Evolutionary conservation across 176 grass and related monocot species (phyloP).

Genomic region (Pontederia crassipes): DNA sequence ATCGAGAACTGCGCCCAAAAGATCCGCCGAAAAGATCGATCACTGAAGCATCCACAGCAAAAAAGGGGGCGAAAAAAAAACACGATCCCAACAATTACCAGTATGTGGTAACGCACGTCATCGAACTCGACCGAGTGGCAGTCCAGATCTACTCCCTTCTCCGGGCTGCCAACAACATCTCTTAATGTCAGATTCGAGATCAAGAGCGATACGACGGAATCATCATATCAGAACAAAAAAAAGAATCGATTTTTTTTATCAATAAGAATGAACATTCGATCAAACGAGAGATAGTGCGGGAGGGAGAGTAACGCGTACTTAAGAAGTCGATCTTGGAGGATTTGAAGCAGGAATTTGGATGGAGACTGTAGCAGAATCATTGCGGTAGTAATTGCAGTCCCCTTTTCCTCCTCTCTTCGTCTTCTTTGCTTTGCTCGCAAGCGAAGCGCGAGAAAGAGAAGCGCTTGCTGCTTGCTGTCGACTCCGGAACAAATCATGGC

Average conservation of each 20-base stretch:
- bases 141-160: conserved; percentile 88
- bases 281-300: not conserved
- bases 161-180: conserved; percentile 31
- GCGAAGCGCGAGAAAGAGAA: not conserved
- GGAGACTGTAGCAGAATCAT: conserved; percentile 98
- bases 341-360: conserved; percentile 94
- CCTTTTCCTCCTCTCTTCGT: conserved; percentile 10
- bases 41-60: not conserved
- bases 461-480: too few species aligned
- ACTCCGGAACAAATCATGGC: too few species aligned
- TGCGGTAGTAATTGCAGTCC: conserved; percentile 5
- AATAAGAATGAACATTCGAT: not conserved
- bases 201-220: not conserved
- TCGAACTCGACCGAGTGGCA: conserved; percentile 97
- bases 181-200: too few species aligned
- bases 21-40: conserved; percentile 13
- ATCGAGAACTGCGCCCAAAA: conserved; percentile 56
- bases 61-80: not conserved
- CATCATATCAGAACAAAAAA: not conserved
- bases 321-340: conserved; percentile 78
- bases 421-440: too few species aligned
- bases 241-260: not conserved
- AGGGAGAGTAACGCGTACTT: conserved; percentile 25
- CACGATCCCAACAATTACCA: conserved; percentile 35
- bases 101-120: conserved; percentile 91